phyloP scores from a whole-genome alignment of 2,329 filamentous ascomycete species.

The Colletotrichum limetticola region DNA sequence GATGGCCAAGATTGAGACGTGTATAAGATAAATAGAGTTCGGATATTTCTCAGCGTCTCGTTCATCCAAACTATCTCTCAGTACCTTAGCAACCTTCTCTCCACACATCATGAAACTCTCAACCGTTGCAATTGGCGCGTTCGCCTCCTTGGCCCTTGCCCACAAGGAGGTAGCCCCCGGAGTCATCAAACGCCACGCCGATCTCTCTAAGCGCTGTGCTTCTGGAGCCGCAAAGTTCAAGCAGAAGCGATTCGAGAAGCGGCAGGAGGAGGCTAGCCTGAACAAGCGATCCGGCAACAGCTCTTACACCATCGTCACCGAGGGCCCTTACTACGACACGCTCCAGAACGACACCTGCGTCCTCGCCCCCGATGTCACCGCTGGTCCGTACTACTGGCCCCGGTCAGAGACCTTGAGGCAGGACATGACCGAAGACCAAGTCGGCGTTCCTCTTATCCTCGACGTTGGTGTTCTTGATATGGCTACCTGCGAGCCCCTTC shows the following conservation, averaged over 20 bases:
- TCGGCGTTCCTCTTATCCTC: constrained; percentile 11
- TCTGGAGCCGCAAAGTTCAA: neutral
- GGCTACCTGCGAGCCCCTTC: constrained; percentile 20
- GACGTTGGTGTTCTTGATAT: constrained; percentile 22
- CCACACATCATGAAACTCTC: neutral
- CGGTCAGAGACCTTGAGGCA: constrained; percentile 4
- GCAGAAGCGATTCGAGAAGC: neutral
- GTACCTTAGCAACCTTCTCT: neutral
- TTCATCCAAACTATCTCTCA: neutral
- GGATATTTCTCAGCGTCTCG: neutral
- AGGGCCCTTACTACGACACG: constrained; percentile 3
- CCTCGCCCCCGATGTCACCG: constrained; percentile 56
- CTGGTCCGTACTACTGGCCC: constrained; percentile 56
- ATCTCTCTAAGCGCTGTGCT: constrained; percentile 12
- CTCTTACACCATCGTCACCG: constrained; percentile 4
- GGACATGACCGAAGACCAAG: constrained; percentile 17
- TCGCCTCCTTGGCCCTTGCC: neutral
- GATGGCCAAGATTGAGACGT: neutral
- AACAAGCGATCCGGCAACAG: constrained; percentile 4
- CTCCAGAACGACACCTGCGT: constrained; percentile 51
- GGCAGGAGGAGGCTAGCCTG: neutral
- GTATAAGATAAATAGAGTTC: neutral
- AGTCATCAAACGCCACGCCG: constrained; percentile 1
- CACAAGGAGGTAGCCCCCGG: constrained; percentile 1
- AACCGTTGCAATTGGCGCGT: neutral